phyloP scores from a whole-genome alignment of 805 yeast species.

The Candida koratica region DNA sequence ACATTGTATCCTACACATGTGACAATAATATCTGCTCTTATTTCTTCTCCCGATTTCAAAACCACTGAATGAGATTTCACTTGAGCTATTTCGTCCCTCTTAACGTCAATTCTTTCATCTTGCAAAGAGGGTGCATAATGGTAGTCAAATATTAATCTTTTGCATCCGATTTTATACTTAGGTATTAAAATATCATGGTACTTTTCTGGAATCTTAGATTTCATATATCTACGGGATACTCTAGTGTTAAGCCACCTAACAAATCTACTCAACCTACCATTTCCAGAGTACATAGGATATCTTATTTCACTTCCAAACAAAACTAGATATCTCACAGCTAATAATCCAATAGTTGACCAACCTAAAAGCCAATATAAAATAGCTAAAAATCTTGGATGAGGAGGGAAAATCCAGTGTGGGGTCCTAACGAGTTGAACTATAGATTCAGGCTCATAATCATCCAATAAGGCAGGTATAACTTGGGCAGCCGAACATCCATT shows the following conservation, averaged over 20 bases:
- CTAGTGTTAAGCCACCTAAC: conserved; percentile 24
- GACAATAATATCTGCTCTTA: conserved; percentile 36
- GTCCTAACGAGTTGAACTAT: conserved; percentile 34
- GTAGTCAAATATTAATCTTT: conserved; percentile 38
- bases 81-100: conserved; percentile 10
- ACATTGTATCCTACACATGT: conserved; percentile 42
- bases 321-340: conserved; percentile 26
- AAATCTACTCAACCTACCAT: conserved; percentile 22
- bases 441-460: conserved; percentile 20
- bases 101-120: conserved; percentile 28
- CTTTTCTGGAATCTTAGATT: conserved; percentile 26
- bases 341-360: conserved; percentile 25
- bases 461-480: conserved; percentile 35
- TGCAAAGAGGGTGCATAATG: conserved; percentile 30
- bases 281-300: conserved; percentile 34
- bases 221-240: conserved; percentile 24
- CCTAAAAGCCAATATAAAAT: conserved; percentile 23
- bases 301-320: conserved; percentile 30
- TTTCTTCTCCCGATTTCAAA: conserved; percentile 23
- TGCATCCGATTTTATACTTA: conserved; percentile 39
- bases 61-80: conserved; percentile 28
- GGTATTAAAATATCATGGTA: conserved; percentile 34
- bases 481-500: conserved; percentile 43
- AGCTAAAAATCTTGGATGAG: conserved; percentile 24
- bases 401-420: conserved; percentile 39